A percentile compares a stretch with the other conserved stretches of the same genome.
These are phyloP conservation scores for Ceratocystiopsis minuta DNA, from an alignment of 2,329 filamentous ascomycete genomes.

Conservation along the genomic window DNA sequence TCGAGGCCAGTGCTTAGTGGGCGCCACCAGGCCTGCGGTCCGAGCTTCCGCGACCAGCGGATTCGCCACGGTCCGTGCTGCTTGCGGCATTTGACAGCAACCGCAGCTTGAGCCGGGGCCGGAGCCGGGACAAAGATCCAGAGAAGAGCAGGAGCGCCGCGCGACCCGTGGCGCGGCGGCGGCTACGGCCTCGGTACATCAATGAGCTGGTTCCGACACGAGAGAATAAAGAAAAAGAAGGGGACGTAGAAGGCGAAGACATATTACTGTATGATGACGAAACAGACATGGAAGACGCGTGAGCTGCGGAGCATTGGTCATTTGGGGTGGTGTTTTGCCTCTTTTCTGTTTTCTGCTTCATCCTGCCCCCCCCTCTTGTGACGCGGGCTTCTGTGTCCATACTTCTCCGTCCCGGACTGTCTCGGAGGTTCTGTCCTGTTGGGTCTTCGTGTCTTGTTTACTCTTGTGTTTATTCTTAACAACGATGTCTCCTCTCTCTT, in stretches of 20 bases:
- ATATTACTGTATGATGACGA: conserved; percentile 5
- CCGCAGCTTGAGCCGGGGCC: conserved; percentile 3
- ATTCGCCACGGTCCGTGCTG: conserved; percentile 13
- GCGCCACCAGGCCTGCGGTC: conserved; percentile 10
- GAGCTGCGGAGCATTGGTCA: not conserved
- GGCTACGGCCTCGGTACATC: too few relatives aligned
- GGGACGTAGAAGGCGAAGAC: too few relatives aligned
- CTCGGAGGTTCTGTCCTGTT: not conserved
- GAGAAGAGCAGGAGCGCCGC: too few relatives aligned
- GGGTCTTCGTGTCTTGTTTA: not conserved
- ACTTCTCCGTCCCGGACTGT: too few relatives aligned
- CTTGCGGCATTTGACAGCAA: conserved; percentile 10
- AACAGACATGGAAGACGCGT: not conserved
- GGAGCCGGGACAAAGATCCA: not conserved
- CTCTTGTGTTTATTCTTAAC: not conserved
- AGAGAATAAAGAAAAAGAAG: not conserved
- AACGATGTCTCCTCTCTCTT: too few relatives aligned
- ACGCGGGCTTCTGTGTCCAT: too few relatives aligned
- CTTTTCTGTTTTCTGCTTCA: not conserved
- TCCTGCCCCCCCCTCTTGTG: too few relatives aligned
- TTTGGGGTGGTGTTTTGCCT: not conserved
- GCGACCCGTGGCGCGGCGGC: too few relatives aligned
- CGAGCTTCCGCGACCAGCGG: conserved; percentile 8
- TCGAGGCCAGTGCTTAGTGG: conserved; percentile 20
- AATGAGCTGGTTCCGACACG: too few relatives aligned